Evolutionary conservation across 768 basidiomycete species (phyloP).

Genomic region (Dioszegia hungarica): DNA sequence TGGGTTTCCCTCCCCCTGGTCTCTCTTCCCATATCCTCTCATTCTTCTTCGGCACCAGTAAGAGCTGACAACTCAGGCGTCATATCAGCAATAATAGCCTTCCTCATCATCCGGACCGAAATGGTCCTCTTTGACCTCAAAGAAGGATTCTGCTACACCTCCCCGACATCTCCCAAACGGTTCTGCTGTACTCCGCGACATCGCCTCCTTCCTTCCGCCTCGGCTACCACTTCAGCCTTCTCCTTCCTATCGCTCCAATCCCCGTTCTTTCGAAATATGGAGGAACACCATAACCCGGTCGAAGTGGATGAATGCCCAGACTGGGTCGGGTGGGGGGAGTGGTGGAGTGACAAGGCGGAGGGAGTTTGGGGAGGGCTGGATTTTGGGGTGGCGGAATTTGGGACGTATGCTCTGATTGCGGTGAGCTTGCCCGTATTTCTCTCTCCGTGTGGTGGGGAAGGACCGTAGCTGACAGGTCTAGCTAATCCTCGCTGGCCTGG

Average conservation of each 20-base stretch:
- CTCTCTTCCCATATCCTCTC: no score
- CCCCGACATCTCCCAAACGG: conserved; percentile 68
- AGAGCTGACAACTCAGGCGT: no score
- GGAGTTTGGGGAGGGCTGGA: conserved; percentile 42
- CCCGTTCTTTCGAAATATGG: background rate
- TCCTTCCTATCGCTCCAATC: background rate
- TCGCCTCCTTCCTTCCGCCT: conserved; percentile 4
- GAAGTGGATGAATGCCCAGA: conserved; percentile 55
- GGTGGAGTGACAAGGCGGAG: conserved; percentile 49
- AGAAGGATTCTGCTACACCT: conserved; percentile 72
- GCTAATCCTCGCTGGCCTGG: conserved; percentile 67
- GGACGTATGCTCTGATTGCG: conserved; percentile 68
- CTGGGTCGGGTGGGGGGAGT: conserved; percentile 74
- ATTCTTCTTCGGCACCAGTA: no score
- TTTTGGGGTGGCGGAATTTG: conserved; percentile 59
- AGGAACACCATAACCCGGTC: conserved; percentile 7
- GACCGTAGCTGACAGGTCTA: conserved; percentile 41
- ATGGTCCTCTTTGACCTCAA: conserved; percentile 88
- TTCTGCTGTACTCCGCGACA: conserved; percentile 68
- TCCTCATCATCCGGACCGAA: conserved; percentile 77
- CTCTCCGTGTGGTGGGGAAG: background rate
- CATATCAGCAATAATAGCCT: conserved; percentile 77
- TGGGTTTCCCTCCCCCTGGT: no score
- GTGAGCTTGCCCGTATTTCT: conserved; percentile 54
- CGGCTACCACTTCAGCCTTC: background rate